phyloP scores from a whole-genome alignment of 106 monocot genomes.

The Dendrobium nobile region DNA sequence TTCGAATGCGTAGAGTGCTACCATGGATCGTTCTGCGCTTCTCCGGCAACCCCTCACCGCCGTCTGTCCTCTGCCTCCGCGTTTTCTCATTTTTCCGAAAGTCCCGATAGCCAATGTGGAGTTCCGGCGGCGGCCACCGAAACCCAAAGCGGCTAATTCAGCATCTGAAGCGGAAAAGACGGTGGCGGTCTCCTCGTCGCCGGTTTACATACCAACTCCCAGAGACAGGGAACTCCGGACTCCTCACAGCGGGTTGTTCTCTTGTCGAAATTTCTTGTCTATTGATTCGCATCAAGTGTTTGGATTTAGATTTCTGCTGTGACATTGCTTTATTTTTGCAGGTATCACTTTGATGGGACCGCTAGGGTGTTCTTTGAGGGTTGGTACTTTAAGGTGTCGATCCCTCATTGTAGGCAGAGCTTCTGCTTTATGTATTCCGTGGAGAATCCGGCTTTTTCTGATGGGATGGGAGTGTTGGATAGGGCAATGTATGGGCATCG shows the following conservation, averaged over 20 bases:
- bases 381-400: constrained; percentile 96
- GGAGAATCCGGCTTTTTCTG: constrained; percentile 79
- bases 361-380: constrained; percentile 77
- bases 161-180: background rate
- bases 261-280: background rate
- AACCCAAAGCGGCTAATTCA: background rate
- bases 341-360: constrained; percentile 92
- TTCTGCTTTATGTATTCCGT: constrained; percentile 98
- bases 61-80: background rate
- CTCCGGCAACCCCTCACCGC: background rate
- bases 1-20: too few relatives aligned
- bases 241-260: constrained; percentile 89
- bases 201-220: constrained; percentile 81
- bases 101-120: background rate
- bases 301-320: constrained; percentile 4
- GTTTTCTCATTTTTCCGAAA: background rate
- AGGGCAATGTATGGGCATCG: constrained; percentile 41
- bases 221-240: constrained; percentile 62
- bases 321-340: constrained; percentile 15
- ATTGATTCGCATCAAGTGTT: background rate
- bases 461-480: constrained; percentile 58
- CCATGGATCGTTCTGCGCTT: constrained; percentile 1
- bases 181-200: constrained; percentile 4
- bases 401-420: constrained; percentile 67
- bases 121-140: background rate